Base-by-base conservation (phyloP, 345 rosid species). In the Zanthoxylum bungeanum region DNA sequence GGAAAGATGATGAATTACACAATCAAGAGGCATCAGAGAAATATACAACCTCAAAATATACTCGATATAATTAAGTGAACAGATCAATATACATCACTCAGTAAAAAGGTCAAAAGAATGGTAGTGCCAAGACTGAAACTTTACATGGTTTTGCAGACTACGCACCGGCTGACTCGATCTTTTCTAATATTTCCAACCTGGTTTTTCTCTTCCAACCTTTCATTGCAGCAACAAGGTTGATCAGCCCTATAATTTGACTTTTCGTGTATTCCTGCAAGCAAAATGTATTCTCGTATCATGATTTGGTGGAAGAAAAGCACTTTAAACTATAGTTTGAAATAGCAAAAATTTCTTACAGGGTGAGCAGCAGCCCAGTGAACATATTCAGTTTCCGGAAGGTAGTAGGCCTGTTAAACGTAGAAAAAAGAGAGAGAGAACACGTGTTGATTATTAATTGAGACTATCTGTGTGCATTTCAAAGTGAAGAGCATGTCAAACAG, bases 131-230 rank as follows among this genome's bases (percentile, higher is more conserved):
- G 59, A 37, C 60, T 46, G 67, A 60, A 76, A 71, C 61, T 79
- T 72, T 67, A 66, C 60, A 52, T 21, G 69, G 25, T 61, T 66
- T 36, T 40, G 25, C 47, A 9, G 60, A 70, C 22, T 70, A 71
- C 50, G 21, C 36, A 68, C 73, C 68, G 1, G 75, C 82, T 80
- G 82, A 86, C 66, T 96, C 98, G 0, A 96, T 89, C 89, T 91
- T 96, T 67, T 93, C 98, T 30, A 91, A 9, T 55, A 86, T 81
- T 78, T 96, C 99, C 77, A 89, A 68, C 76, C 96, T 84, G 14
- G 87, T 84, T 87, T 91, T 93, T 78, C 98, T 93, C 85, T 89
- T 96, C 99, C 99, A 96, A 37, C 98, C 86, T 82, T 89, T 89
- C 98, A 96, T 88, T 17, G 92, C 47, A 7, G 99, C 97, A 24